These are phyloP conservation scores for Curvularia sp. DNA, from an alignment of 2,329 filamentous ascomycete genomes.

Conservation along the genomic window DNA sequence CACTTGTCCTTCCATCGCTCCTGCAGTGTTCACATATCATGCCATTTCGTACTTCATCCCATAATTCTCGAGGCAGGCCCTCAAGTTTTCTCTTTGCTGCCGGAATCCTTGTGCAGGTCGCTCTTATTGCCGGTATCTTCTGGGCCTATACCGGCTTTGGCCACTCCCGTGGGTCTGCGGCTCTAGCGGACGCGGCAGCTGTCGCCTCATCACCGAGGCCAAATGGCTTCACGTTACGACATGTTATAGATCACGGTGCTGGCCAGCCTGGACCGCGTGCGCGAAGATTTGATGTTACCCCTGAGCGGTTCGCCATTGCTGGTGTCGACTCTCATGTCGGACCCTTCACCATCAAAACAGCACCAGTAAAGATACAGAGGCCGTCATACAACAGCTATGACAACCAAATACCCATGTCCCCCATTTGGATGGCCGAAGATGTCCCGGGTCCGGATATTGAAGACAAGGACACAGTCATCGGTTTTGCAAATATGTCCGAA, in stretches of 20 bases:
- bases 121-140: constrained; percentile 26
- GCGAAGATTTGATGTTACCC: constrained; percentile 43
- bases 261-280: constrained; percentile 43
- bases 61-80: constrained; percentile 23
- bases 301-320: constrained; percentile 32
- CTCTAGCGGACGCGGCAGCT: constrained; percentile 13
- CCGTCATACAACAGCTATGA: constrained; percentile 29
- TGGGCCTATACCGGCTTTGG: constrained; percentile 22
- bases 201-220: constrained; percentile 6
- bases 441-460: constrained; percentile 41
- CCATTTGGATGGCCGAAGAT: constrained; percentile 41
- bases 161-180: constrained; percentile 15
- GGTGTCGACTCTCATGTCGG: constrained; percentile 34
- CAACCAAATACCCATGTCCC: constrained; percentile 37
- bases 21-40: constrained; percentile 32
- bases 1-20: constrained; percentile 17
- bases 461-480: constrained; percentile 45
- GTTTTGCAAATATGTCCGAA: constrained; percentile 48
- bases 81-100: constrained; percentile 23
- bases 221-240: constrained; percentile 37
- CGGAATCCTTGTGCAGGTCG: constrained; percentile 33
- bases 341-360: constrained; percentile 40
- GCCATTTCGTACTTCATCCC: constrained; percentile 20
- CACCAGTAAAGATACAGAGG: constrained; percentile 41
- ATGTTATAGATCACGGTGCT: constrained; percentile 46